Conservation (phyloP, 331 rosid species). For the Telfairia occidentalis region DNA sequence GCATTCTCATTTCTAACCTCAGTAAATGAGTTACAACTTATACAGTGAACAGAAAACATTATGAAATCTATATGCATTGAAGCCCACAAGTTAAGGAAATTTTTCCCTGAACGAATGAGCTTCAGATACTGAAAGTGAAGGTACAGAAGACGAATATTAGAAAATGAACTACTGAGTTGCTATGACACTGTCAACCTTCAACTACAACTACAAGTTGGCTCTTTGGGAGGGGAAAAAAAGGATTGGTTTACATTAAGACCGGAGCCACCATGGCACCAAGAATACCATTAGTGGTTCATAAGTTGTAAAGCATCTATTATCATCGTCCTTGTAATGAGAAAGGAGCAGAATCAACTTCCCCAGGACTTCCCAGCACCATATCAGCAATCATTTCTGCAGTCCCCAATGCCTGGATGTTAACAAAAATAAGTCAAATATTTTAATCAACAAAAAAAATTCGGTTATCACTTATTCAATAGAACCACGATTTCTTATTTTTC, state of each 20-base stretch:
- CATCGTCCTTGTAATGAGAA: conserved; percentile 44
- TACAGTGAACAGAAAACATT: neutral
- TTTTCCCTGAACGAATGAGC: neutral
- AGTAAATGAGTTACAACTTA: neutral
- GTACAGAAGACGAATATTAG: neutral
- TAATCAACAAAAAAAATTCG: neutral
- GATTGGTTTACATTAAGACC: neutral
- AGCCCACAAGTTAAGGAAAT: neutral
- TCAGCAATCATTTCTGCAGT: conserved; percentile 75
- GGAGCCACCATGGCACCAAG: neutral
- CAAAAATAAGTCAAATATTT: neutral
- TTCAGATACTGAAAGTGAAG: neutral
- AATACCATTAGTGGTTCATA: neutral
- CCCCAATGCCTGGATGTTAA: conserved; percentile 62
- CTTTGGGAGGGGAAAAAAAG: neutral
- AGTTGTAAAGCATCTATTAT: conserved; percentile 11
- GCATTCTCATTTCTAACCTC: neutral
- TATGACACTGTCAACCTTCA: neutral
- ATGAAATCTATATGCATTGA: neutral
- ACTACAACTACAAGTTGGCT: neutral
- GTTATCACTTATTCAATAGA: neutral
- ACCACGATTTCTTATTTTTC: neutral
- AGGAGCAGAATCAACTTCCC: conserved; percentile 33
- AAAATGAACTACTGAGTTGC: neutral
- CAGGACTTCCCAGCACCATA: conserved; percentile 52